phyloP scores from a whole-genome alignment of 257 asterid species.

The Fraxinus cuspidata region DNA sequence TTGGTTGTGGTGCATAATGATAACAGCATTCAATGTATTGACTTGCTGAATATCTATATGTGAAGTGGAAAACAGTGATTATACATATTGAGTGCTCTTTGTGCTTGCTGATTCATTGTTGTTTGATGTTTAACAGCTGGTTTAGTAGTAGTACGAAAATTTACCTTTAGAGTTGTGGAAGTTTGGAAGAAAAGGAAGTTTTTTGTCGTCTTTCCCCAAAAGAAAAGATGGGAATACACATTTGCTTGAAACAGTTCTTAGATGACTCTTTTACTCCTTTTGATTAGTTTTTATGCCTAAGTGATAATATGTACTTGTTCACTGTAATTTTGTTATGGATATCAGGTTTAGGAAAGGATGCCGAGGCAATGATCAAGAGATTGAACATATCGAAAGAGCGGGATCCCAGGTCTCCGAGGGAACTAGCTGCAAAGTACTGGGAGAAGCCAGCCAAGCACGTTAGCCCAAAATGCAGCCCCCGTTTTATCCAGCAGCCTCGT shows the following conservation, averaged over 20 bases:
- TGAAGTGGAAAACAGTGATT: not conserved
- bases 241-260: not conserved
- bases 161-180: not conserved
- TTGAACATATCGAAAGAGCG: slow-evolving; percentile 43
- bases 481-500: slow-evolving; percentile 92
- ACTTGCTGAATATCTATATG: not conserved
- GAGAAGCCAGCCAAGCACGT: slow-evolving; percentile 71
- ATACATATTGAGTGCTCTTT: not conserved
- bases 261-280: not conserved
- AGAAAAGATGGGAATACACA: not conserved
- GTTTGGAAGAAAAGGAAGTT: not conserved
- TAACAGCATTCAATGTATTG: not conserved
- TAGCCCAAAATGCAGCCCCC: slow-evolving; percentile 67
- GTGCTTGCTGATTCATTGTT: not conserved
- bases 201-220: not conserved
- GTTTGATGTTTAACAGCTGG: not conserved
- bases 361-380: slow-evolving; percentile 46
- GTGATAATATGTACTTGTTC: not conserved
- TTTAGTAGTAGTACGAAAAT: not conserved
- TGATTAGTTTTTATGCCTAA: not conserved
- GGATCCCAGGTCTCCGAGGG: slow-evolving; percentile 40
- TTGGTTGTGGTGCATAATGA: not conserved
- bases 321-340: not conserved
- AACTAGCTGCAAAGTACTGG: slow-evolving; percentile 40
- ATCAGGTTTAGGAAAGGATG: slow-evolving; percentile 42